Evolutionary conservation across 2,329 filamentous ascomycete genomes (phyloP), one percentile per base, ranked within the genome.

Genomic region (Aureobasidium zeae): DNA sequence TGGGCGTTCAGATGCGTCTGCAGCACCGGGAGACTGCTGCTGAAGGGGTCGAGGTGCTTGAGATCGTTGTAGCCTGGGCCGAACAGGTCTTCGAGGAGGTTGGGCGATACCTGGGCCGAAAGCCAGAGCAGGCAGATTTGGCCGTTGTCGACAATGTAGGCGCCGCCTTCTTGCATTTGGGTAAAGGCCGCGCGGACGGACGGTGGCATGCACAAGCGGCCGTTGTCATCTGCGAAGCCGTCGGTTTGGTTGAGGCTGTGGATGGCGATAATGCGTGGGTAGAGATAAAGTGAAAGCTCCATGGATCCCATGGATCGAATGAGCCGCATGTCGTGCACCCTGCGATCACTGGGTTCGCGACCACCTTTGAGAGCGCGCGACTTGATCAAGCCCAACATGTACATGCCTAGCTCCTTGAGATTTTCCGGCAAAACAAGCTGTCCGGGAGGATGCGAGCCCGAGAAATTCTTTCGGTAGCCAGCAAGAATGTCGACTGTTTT

Each of bases 331-430:
- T 95, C 89, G 56, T 96, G 84, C 11, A 93, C 82, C 50, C 91
- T 76, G 49, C 91, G 80, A 63, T 98, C 91, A 8, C 85, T 86
- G 25, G 86, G 84, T 63, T 98, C 91, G 52, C 82, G 80, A 46
- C 89, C 89, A 39, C 85, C 76, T 69, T 96, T 96, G 68, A 96
- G 87, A 2, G 89, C 88, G 46, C 91, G 79, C 45, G 79, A 88
- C 64, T 98, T 98, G 60, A 94, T 68, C 51, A 96, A 69, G 35
- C 84, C 82, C 8, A 98, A 79, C 65, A 93, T 85, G 63, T 91
- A 96, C 87, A 98, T 96, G 56, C 83, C 80, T 55, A 94, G 88
- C 60, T 98, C 91, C 61, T 96, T 96, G 21, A 98, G 74, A 52
- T 89, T 85, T 65, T 98, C 91, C 0, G 91, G 91, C 65, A 98